phyloP scores from a whole-genome alignment of 768 basidiomycete species.

The Goffeauzyma gilvescens region DNA sequence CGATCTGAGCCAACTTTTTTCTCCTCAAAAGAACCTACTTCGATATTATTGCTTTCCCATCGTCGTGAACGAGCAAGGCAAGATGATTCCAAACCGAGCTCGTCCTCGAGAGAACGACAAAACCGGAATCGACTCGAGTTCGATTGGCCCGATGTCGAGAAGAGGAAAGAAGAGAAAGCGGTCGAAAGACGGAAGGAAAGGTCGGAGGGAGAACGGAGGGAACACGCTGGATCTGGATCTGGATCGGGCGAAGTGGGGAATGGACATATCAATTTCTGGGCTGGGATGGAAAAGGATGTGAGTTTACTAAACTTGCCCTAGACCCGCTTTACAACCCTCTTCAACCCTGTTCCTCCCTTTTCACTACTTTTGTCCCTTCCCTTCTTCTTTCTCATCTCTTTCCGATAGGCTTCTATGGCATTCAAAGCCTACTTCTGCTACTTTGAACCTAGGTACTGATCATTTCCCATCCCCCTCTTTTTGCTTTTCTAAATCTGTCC shows the following conservation, averaged over 20 bases:
- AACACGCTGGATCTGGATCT: constrained; percentile 9
- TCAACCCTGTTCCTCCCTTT: not conserved
- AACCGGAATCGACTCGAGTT: constrained; percentile 25
- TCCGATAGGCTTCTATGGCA: no score
- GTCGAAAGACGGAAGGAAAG: constrained; percentile 6
- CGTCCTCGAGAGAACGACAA: constrained; percentile 12
- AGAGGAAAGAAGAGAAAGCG: constrained; percentile 10
- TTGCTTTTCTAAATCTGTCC: no score
- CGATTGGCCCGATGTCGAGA: constrained; percentile 25
- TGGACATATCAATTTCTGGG: constrained; percentile 32
- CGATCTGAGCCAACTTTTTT: no score
- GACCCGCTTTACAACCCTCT: not conserved
- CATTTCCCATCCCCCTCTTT: not conserved
- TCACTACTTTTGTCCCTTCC: not conserved
- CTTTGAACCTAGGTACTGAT: no score
- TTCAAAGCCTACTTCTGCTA: no score
- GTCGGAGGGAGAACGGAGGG: not conserved
- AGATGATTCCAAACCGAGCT: not conserved
- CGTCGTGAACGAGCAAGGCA: no score
- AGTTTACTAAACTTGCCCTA: constrained; percentile 3
- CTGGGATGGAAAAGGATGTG: constrained; percentile 29
- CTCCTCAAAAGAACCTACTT: not conserved
- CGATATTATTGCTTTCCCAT: no score
- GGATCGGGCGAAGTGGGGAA: constrained; percentile 12
- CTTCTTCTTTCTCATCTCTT: not conserved